Base-by-base conservation (phyloP, 768 basidiomycete species). In the Hericium alpestre region DNA sequence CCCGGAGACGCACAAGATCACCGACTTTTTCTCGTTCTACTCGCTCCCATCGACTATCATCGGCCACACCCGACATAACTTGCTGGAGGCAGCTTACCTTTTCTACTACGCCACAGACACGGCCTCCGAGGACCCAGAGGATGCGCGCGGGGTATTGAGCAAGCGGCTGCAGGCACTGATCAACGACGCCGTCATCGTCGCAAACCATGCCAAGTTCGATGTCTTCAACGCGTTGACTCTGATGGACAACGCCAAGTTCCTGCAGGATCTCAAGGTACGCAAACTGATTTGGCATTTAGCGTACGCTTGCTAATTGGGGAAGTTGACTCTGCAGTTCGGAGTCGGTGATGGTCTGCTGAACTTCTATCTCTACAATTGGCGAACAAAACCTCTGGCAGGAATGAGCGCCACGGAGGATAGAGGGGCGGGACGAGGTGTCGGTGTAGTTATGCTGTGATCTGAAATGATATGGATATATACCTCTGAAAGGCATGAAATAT, bases 11-110 rank as follows among this genome's bases (percentile, higher is more conserved):
- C 82, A 87, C 58, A 78, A 79, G 59, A 86, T 99, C 64, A 97
- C 95, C 1, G 96, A 99, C 72, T 89, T 94, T 66, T 87, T 97
- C 72, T 94, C 95, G 9, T 95, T 98, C 75, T 99, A 96, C 70
- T 90, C 90, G 13, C 82, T 99, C 22, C 95, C 96, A 0, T 98
- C 95, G 4, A 89, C 92, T 1, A 84, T 98, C 59, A 91, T 98
- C 67, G 79, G 82, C 54, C 83, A 82, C 62, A 59, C 76, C n/a
- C 88, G 84, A 61, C 72, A 93, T 66, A 76, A 79, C 18, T 65
- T 82, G 27, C 79, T 99, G 41, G 86, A 99, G 63, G 95, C 94
- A 0, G 95, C 92, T 11, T 99, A 98, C 71, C 76, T 97, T 22
- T 98, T 82, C 71, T 98, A 97, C 72, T 98, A 98, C 66, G 96